Evolutionary conservation across 164 flowering plant species (phyloP).

Genomic region (Magnolia changhungtana): DNA sequence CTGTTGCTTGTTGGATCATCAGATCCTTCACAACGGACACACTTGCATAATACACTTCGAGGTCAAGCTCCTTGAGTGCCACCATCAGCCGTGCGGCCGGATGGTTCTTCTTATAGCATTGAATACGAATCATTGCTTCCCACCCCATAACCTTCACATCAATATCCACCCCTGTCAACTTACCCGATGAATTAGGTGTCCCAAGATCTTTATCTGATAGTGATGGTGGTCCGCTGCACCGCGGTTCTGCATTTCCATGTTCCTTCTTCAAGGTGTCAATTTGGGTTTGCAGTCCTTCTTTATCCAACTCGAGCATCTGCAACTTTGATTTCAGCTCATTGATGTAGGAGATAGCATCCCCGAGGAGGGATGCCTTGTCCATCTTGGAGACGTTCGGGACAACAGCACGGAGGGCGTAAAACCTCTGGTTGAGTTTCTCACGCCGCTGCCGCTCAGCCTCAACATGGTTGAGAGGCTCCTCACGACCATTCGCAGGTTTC

Average conservation of each 20-base stretch:
- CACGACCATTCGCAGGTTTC: conserved; percentile 92
- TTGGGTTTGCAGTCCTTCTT: conserved; percentile 46
- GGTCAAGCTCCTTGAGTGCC: conserved; percentile 68
- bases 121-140: conserved; percentile 84
- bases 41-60: conserved; percentile 76
- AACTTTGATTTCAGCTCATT: conserved; percentile 66
- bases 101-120: conserved; percentile 62
- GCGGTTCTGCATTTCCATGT: not conserved
- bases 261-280: conserved; percentile 49
- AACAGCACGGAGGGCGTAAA: conserved; percentile 83
- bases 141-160: conserved; percentile 78
- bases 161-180: conserved; percentile 42
- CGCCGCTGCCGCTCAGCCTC: conserved; percentile 93
- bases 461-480: conserved; percentile 89
- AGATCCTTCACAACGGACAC: conserved; percentile 81
- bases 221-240: not conserved
- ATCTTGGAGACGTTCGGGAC: conserved; percentile 95
- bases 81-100: conserved; percentile 83
- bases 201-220: not conserved
- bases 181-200: not conserved
- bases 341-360: conserved; percentile 83
- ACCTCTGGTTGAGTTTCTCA: conserved; percentile 91
- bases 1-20: conserved; percentile 87
- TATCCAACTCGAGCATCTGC: conserved; percentile 42
- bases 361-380: conserved; percentile 95